Percentiles rank a stretch among this genome's conserved stretches.
Conservation (phyloP, 257 asterid species). For the Jasminum sambac region DNA sequence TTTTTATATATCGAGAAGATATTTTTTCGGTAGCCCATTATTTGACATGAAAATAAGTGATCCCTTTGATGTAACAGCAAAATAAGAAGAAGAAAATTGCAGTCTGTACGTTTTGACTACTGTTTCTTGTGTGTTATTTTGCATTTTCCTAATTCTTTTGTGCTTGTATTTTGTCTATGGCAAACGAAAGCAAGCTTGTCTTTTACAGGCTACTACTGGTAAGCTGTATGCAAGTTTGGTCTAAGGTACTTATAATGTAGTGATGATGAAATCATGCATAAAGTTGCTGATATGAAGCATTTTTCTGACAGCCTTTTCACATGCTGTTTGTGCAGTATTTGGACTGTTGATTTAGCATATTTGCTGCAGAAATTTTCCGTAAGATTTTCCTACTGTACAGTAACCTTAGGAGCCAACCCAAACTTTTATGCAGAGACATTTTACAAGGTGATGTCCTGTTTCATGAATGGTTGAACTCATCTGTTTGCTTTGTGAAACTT, state of each 20-base stretch:
- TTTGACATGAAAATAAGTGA: neutral
- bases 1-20: neutral
- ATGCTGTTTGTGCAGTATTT: constrained; percentile 56
- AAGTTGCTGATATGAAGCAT: constrained; percentile 1
- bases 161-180: constrained; percentile 5
- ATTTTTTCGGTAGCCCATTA: neutral
- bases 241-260: constrained; percentile 3
- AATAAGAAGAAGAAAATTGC: neutral
- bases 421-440: constrained; percentile 79
- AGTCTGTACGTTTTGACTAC: neutral
- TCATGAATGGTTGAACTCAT: constrained; percentile 9
- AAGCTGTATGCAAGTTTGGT: constrained; percentile 18
- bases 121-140: neutral
- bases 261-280: constrained; percentile 10
- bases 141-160: neutral
- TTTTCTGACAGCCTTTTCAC: constrained; percentile 35
- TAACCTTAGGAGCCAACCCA: constrained; percentile 95
- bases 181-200: neutral
- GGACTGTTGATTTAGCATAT: constrained; percentile 99
- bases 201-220: neutral
- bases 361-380: constrained; percentile 83
- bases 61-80: neutral
- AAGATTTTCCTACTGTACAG: constrained; percentile 82
- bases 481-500: constrained; percentile 1
- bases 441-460: constrained; percentile 65